These are phyloP conservation scores for Flaveria linearis DNA, from an alignment of 129 eudicot species.

Conservation along the genomic window DNA sequence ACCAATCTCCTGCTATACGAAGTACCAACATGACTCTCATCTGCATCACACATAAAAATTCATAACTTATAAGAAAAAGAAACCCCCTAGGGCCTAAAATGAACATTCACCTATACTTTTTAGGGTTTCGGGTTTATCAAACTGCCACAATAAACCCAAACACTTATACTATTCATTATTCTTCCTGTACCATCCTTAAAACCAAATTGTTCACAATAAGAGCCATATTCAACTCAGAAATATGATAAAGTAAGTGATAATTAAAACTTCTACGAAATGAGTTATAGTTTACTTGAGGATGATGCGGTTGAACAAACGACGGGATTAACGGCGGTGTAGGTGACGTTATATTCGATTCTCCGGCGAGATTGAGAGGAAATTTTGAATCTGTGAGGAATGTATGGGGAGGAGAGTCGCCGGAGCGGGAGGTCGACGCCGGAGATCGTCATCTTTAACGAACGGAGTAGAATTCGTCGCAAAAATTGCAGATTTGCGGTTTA, in stretches of 20 bases:
- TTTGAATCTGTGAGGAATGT: constrained; percentile 11
- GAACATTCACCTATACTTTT: neutral
- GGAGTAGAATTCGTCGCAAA: constrained; percentile 27
- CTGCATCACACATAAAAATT: constrained; percentile 34
- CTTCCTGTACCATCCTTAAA: neutral
- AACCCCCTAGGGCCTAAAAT: neutral
- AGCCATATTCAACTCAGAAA: neutral
- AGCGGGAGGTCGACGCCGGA: constrained; percentile 28
- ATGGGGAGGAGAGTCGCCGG: constrained; percentile 25
- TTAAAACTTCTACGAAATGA: neutral
- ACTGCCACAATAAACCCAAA: constrained; percentile 18
- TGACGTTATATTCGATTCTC: constrained; percentile 19
- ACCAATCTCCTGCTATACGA: constrained; percentile 62
- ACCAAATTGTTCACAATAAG: neutral
- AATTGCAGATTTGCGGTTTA: constrained; percentile 6
- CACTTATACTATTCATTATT: neutral
- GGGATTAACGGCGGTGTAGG: constrained; percentile 15
- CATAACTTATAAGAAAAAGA: neutral
- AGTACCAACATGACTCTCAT: constrained; percentile 26
- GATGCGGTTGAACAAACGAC: constrained; percentile 21
- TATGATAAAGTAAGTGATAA: neutral
- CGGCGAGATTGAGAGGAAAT: constrained; percentile 35
- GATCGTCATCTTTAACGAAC: constrained; percentile 42
- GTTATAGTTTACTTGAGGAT: constrained; percentile 22
- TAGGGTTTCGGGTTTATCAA: constrained; percentile 20